Percentiles rank a stretch among this genome's conserved stretches.
These are phyloP conservation scores for Musa beccarii DNA, from an alignment of 176 grass and related monocot species.

Conservation along the genomic window DNA sequence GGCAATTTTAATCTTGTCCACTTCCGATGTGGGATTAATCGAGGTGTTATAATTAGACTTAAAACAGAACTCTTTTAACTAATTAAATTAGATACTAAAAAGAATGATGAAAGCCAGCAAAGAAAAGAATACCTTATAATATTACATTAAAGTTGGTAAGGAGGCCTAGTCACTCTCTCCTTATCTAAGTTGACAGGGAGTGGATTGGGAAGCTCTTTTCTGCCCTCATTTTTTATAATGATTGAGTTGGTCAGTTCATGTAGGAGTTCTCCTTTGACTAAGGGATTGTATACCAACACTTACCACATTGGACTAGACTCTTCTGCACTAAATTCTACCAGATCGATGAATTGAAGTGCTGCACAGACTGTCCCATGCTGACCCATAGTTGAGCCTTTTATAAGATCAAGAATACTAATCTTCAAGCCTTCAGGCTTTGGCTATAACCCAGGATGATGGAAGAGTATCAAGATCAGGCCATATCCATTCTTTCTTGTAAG, in stretches of 20 bases:
- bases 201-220: not conserved
- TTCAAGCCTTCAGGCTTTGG: too few relatives aligned
- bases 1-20: too few relatives aligned
- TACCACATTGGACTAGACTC: not conserved
- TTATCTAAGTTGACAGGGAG: not conserved
- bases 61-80: too few relatives aligned
- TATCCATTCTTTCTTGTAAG: too few relatives aligned
- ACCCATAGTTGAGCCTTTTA: too few relatives aligned
- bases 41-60: too few relatives aligned
- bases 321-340: not conserved
- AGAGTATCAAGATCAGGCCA: too few relatives aligned
- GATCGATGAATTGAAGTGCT: too few relatives aligned
- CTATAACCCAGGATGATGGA: too few relatives aligned
- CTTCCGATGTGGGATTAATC: too few relatives aligned
- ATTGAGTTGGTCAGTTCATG: not conserved
- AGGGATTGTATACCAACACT: not conserved
- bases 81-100: not conserved
- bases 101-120: not conserved
- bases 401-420: too few relatives aligned
- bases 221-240: not conserved
- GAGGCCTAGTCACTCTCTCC: not conserved
- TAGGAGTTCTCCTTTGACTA: not conserved
- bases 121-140: not conserved
- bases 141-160: not conserved
- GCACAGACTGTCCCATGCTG: too few relatives aligned